Evolutionary conservation across 2,329 filamentous ascomycete species (phyloP), one percentile per base, ranked within the genome.

Genomic region (Aspergillus novofumigatus): DNA sequence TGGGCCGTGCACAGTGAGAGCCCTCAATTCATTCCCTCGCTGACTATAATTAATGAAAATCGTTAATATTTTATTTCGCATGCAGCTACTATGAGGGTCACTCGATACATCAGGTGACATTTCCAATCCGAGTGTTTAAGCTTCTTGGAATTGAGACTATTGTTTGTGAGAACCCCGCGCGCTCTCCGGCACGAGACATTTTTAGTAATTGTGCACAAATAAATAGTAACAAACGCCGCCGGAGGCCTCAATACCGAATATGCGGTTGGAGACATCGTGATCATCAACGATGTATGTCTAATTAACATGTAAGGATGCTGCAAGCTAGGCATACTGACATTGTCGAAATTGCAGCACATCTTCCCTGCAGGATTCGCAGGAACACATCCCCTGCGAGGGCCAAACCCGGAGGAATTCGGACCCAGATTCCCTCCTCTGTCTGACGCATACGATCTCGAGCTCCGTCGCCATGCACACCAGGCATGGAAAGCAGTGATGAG

Each of bases 61-160:
- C 42, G 32, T 49, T 63, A 53, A 60, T 51, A 8, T 29, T 14
- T 35, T 14, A 54, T 17, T 14, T 10, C 41, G 29, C 29, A 14
- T 6, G 49, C 42, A 87, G 85, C 71, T 88, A 85, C 73, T 89
- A 88, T 67, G 86, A 89, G 72, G 86, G 86, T 35, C 82, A 88
- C 67, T 79, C 80, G 2, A 85, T 88, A 74, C 79, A 85, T 54
- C 75, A 80, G 49, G 80, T 86, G 41, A 85, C 85, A 26, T 87
- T 88, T 65, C 85, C 86, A 26, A 82, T 86, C 10, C 80, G 86
- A 53, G 82, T 88, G 5, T 84, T 87, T 73, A 86, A 84, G 64
- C 69, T 84, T 0, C 72, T 88, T 9, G 85, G 84, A 25, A 78
- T 88, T 21, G 77, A 85, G 61, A 83, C 80, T 1, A 79, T 88